Evolutionary conservation across 306 rosid species (phyloP).

Genomic region (Quercus wislizeni): DNA sequence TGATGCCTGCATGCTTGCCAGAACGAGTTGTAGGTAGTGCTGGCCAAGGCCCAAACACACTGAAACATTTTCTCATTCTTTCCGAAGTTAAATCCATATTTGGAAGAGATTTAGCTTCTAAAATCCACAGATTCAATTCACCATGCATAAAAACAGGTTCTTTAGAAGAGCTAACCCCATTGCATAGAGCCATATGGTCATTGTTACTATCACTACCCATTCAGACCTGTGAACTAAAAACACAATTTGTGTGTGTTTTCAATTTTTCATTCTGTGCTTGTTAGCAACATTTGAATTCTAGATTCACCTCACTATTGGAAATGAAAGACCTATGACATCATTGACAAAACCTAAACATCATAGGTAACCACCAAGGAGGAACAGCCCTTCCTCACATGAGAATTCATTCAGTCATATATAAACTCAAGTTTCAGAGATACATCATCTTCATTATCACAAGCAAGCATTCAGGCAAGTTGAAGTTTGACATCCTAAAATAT

Average conservation of each 20-base stretch:
- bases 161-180: slow-evolving; percentile 1
- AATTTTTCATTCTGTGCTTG: no score
- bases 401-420: no score
- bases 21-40: slow-evolving; percentile 33
- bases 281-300: no score
- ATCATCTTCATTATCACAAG: no score
- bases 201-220: slow-evolving; percentile 28
- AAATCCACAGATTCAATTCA: slow-evolving; percentile 55
- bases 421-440: no score
- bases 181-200: not conserved
- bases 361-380: no score
- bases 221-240: slow-evolving; percentile 22
- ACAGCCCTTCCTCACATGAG: no score
- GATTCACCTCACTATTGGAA: no score
- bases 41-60: slow-evolving; percentile 45
- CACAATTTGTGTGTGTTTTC: not conserved
- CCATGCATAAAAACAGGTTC: slow-evolving; percentile 55
- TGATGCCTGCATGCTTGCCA: slow-evolving; percentile 42
- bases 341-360: no score
- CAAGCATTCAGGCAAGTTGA: no score
- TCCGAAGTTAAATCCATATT: slow-evolving; percentile 62
- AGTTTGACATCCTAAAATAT: no score
- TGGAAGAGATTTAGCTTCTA: slow-evolving; percentile 76
- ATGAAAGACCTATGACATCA: no score
- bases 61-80: slow-evolving; percentile 52